Percentiles rank a stretch among this genome's conserved stretches.
These are phyloP conservation scores for Auricularia auricula-judae DNA, from an alignment of 768 basidiomycete genomes.

Conservation along the genomic window DNA sequence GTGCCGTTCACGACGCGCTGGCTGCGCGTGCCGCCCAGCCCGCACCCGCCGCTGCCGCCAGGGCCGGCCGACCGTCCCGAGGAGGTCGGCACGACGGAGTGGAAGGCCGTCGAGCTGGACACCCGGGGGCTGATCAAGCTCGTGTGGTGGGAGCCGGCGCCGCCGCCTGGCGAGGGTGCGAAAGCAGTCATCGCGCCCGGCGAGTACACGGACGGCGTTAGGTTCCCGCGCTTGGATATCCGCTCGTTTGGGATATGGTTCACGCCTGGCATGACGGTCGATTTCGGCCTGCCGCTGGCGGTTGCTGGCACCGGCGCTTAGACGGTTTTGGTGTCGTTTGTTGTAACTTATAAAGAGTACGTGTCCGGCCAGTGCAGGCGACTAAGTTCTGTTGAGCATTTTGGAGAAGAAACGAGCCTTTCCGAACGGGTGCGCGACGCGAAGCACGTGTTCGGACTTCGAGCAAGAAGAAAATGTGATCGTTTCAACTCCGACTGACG, in stretches of 20 bases:
- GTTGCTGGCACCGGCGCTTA: neutral
- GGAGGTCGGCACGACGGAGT: neutral
- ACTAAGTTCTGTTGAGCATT: no score
- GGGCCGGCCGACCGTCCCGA: neutral
- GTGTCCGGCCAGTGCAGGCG: no score
- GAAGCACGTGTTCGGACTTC: no score
- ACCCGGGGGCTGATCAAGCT: neutral
- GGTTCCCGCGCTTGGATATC: neutral
- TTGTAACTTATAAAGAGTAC: no score
- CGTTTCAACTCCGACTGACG: no score
- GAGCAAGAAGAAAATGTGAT: no score
- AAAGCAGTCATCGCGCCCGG: no score
- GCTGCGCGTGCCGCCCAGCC: neutral
- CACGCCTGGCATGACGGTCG: neutral
- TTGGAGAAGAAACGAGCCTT: no score
- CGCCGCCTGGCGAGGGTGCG: neutral
- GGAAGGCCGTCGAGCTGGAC: neutral
- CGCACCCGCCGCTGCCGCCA: neutral
- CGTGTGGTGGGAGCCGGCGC: neutral
- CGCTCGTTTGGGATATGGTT: neutral
- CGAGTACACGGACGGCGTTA: neutral
- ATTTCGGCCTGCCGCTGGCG: neutral
- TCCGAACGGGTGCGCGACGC: no score
- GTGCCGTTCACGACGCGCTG: slow-evolving; percentile 3
- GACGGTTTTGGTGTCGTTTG: no score